Evolutionary conservation across 768 basidiomycete species (phyloP), one percentile per base, ranked within the genome.

Genomic region (Russula sp.): DNA sequence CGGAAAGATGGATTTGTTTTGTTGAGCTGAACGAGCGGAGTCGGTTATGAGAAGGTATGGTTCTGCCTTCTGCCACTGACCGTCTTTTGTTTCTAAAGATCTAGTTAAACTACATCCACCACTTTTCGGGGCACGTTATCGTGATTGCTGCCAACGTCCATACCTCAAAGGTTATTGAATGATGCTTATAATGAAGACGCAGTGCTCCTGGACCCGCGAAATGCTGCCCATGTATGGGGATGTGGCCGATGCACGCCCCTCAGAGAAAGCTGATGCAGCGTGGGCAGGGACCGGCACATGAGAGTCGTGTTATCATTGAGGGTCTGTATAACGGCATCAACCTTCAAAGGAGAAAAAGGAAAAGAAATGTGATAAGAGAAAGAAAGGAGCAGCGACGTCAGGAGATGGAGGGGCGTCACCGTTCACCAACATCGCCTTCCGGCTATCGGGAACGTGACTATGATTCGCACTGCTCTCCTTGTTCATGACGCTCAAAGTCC

Each of bases 301-400:
- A 62, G 14, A 75, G 78, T 32, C 72, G 69, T 8, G 68, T 83
- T 43, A 68, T 82, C 63, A 53, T 85, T 34, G 81, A 85, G 59
- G 84, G 85, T 11, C 83, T 82, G 3, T 83, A 82, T 42, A 85
- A 86, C 57, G 91, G 91, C n/a, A 83, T 92, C 53, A 87, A 87
- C 78, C 84, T 6, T 88, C 90, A 76, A 87, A 85, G 61, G 87
- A 88, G 71, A 79, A 80, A 67, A 79, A 85, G 54, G 78, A 83
- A 58, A 83, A 81, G 61, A 84, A 85, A 66, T 79, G 78, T 66
- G 81, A 85, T 70, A 81, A 79, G 69, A 80, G 77, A 58, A 57
- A 74, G 70, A 56, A 73, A 71, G 56, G 66, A 65, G 16, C 64
- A 60, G 11, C 57, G 51, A 38, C 60, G 62, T 43, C 57, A 54